Percentiles rank a stretch among this genome's conserved stretches.
Conservation (phyloP, 768 basidiomycete species). For the Agaricus blazei region DNA sequence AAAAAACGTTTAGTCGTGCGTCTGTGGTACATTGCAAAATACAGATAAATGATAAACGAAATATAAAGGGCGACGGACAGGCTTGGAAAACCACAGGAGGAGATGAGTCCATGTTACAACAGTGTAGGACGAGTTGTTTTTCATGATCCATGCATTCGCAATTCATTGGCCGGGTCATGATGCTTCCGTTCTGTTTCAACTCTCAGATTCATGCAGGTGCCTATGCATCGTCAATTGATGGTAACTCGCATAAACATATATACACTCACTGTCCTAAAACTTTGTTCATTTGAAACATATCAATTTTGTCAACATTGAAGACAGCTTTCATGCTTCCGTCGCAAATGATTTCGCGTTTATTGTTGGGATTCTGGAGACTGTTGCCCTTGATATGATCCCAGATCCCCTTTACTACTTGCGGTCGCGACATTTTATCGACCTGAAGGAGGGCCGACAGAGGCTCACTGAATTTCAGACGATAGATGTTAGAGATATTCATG, state of each 20-base stretch:
- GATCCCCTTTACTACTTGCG: slow-evolving; percentile 85
- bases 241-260: not conserved
- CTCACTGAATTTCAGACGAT: slow-evolving; percentile 38
- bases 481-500: slow-evolving; percentile 4
- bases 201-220: slow-evolving; percentile 32
- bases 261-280: slow-evolving; percentile 65
- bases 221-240: slow-evolving; percentile 13
- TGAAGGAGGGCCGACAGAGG: slow-evolving; percentile 70
- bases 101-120: not conserved
- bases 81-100: not conserved
- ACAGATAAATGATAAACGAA: slow-evolving; percentile 4
- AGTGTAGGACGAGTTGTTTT: not conserved
- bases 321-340: slow-evolving; percentile 68
- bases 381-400: slow-evolving; percentile 87
- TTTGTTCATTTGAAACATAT: slow-evolving; percentile 97
- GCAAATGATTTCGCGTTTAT: slow-evolving; percentile 83
- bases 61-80: not conserved
- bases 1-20: not conserved
- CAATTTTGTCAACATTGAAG: slow-evolving; percentile 76
- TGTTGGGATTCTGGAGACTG: slow-evolving; percentile 77
- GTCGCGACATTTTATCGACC: slow-evolving; percentile 68
- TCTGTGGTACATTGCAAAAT: slow-evolving; percentile 8
- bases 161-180: too few relatives aligned
- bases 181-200: slow-evolving; percentile 3
- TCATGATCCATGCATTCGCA: too few relatives aligned